phyloP scores from a whole-genome alignment of 2,329 filamentous ascomycete species.

The Sarocladium oryzae region DNA sequence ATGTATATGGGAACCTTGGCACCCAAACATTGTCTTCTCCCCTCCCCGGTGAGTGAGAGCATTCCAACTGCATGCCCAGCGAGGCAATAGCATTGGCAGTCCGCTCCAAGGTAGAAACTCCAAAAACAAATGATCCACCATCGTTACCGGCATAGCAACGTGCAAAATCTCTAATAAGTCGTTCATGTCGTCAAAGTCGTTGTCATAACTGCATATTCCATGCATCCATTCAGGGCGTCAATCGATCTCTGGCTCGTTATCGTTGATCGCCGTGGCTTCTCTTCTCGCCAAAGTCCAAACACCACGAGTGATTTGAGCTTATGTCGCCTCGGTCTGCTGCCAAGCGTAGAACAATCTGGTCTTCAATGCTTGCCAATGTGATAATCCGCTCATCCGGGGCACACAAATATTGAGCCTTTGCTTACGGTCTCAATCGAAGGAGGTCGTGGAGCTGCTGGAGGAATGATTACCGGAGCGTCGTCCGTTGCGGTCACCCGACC shows the following conservation, averaged over 20 bases:
- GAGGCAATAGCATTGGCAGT: not conserved
- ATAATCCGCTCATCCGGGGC: not conserved
- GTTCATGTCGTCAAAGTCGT: constrained; percentile 2
- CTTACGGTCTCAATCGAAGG: constrained; percentile 41
- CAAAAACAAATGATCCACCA: constrained; percentile 1
- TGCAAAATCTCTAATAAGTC: not conserved
- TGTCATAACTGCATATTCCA: not conserved
- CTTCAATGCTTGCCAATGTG: not conserved
- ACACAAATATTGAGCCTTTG: not conserved
- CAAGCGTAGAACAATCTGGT: not conserved
- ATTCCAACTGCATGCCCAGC: too few species aligned
- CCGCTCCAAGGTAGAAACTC: not conserved
- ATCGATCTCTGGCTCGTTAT: not conserved
- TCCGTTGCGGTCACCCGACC: constrained; percentile 38
- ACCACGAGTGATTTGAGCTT: not conserved
- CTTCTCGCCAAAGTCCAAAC: not conserved
- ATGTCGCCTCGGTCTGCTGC: not conserved
- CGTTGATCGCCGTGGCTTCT: not conserved
- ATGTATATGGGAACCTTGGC: too few species aligned
- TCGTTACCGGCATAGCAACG: constrained; percentile 1
- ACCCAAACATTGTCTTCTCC: too few species aligned
- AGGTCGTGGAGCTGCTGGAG: constrained; percentile 56
- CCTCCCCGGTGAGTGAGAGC: too few species aligned
- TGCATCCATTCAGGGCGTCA: not conserved
- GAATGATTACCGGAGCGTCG: constrained; percentile 52